Conservation (phyloP, 805 yeast genomes). For the Cyberlindnera euphorbiae region DNA sequence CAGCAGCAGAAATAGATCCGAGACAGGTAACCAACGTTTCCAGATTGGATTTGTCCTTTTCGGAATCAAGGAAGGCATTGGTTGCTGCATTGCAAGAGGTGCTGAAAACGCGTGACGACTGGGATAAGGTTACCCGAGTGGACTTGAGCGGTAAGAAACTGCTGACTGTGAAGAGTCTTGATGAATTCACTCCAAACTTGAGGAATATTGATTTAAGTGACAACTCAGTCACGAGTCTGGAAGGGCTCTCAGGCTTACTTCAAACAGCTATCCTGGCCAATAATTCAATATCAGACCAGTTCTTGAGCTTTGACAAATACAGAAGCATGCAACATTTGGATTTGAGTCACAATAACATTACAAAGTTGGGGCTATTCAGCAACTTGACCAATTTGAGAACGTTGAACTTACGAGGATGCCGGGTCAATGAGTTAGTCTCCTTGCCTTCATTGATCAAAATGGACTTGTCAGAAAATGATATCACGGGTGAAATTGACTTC, state of each 20-base stretch:
- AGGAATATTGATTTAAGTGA: slow-evolving; percentile 9
- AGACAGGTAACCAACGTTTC: slow-evolving; percentile 37
- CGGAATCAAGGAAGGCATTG: slow-evolving; percentile 37
- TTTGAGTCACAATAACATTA: slow-evolving; percentile 37
- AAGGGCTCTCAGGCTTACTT: slow-evolving; percentile 19
- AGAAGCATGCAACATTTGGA: slow-evolving; percentile 28
- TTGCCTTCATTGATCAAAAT: slow-evolving; percentile 11
- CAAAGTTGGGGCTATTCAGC: slow-evolving; percentile 27
- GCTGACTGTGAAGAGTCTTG: slow-evolving; percentile 35
- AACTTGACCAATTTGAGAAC: slow-evolving; percentile 22
- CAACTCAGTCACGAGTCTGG: slow-evolving; percentile 20
- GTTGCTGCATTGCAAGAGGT: slow-evolving; percentile 39
- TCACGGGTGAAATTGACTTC: slow-evolving; percentile 11
- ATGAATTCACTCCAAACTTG: slow-evolving; percentile 36
- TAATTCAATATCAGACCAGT: slow-evolving; percentile 21
- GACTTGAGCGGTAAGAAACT: slow-evolving; percentile 31
- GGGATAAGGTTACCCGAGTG: slow-evolving; percentile 37
- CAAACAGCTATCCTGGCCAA: slow-evolving; percentile 11
- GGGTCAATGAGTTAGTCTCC: slow-evolving; percentile 25
- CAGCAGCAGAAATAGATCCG: slow-evolving; percentile 11
- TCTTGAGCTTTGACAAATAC: slow-evolving; percentile 15
- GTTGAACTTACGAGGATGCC: slow-evolving; percentile 30
- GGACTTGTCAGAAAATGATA: slow-evolving; percentile 14
- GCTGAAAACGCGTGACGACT: slow-evolving; percentile 30
- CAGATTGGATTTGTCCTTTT: slow-evolving; percentile 40